Conservation (phyloP, 164 flowering plant species). For the Houttuynia cordata region DNA sequence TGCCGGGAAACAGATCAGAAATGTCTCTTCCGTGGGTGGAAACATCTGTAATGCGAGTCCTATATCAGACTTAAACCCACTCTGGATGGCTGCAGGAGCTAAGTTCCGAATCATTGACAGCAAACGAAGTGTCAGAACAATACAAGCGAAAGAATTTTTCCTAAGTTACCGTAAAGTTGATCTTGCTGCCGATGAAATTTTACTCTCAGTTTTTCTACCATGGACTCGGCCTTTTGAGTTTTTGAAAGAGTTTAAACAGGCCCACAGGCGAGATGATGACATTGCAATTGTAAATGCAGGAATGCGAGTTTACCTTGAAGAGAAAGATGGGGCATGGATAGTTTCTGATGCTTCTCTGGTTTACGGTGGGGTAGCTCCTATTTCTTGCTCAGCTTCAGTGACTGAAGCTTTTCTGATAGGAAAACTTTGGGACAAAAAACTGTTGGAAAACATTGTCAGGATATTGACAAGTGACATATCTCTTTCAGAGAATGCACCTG, state of each 20-base stretch:
- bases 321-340: slow-evolving; percentile 34
- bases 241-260: slow-evolving; percentile 95
- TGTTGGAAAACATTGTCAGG: slow-evolving; percentile 45
- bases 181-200: slow-evolving; percentile 52
- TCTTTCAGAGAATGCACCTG: slow-evolving; percentile 79
- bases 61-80: slow-evolving; percentile 94
- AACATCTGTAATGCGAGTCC: slow-evolving; percentile 98
- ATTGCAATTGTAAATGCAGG: slow-evolving; percentile 97
- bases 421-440: slow-evolving; percentile 54
- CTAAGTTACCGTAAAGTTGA: slow-evolving; percentile 86
- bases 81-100: slow-evolving; percentile 94
- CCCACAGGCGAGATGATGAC: slow-evolving; percentile 96
- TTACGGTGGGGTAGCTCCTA: slow-evolving; percentile 94
- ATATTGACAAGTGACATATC: slow-evolving; percentile 47
- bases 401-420: slow-evolving; percentile 54
- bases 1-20: slow-evolving; percentile 92
- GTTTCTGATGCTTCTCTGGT: slow-evolving; percentile 80
- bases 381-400: slow-evolving; percentile 48
- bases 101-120: slow-evolving; percentile 47
- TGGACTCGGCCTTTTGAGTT: slow-evolving; percentile 80
- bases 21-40: slow-evolving; percentile 96
- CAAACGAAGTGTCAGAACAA: slow-evolving; percentile 47
- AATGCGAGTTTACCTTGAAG: slow-evolving; percentile 69
- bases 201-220: slow-evolving; percentile 73
- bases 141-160: slow-evolving; percentile 72